A percentile compares a stretch with the other conserved stretches of the same genome.
phyloP scores from a whole-genome alignment of 768 basidiomycete species.

The Chiua virens region DNA sequence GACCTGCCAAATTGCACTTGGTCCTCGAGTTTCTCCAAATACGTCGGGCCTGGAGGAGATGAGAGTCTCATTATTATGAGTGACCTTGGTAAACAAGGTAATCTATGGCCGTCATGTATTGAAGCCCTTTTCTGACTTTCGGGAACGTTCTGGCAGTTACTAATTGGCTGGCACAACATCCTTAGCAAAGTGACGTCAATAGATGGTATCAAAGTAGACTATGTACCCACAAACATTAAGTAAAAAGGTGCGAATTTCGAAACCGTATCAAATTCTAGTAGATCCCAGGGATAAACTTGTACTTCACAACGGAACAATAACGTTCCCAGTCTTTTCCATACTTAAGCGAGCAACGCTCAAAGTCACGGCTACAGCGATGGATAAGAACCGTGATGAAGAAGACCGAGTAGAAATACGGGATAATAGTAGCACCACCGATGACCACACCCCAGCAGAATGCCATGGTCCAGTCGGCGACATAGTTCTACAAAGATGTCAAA shows the following conservation, averaged over 20 bases:
- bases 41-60: too few species aligned
- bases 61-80: too few species aligned
- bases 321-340: slow-evolving; percentile 95
- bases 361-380: slow-evolving; percentile 91
- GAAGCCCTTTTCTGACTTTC: too few species aligned
- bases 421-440: slow-evolving; percentile 72
- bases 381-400: slow-evolving; percentile 94
- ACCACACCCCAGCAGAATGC: slow-evolving; percentile 82
- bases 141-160: too few species aligned
- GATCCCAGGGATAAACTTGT: slow-evolving; percentile 85
- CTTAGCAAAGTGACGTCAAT: too few species aligned
- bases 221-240: background rate
- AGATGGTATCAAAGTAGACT: too few species aligned
- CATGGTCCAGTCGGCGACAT: slow-evolving; percentile 91
- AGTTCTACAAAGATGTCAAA: slow-evolving; percentile 56
- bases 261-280: slow-evolving; percentile 50
- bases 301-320: slow-evolving; percentile 85
- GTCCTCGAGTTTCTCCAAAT: too few species aligned
- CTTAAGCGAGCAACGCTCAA: slow-evolving; percentile 89
- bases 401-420: slow-evolving; percentile 95
- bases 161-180: too few species aligned
- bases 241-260: slow-evolving; percentile 8
- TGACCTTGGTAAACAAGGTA: too few species aligned
- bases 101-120: too few species aligned
- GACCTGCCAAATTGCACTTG: too few species aligned